These are phyloP conservation scores for Ophiostoma sp. DNA, from an alignment of 2,329 filamentous ascomycete species.

Conservation along the genomic window DNA sequence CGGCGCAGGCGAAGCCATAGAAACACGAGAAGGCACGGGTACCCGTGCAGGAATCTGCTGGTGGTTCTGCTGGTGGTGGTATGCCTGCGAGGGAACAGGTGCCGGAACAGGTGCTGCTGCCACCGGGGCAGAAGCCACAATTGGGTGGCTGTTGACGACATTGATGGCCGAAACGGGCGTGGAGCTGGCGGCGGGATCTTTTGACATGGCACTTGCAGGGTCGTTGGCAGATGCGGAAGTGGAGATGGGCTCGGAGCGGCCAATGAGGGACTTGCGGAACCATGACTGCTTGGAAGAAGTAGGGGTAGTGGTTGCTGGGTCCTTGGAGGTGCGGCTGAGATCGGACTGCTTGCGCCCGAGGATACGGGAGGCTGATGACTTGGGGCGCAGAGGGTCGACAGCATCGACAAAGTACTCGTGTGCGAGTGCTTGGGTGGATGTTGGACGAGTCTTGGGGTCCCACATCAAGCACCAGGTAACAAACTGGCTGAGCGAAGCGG, in stretches of 20 bases:
- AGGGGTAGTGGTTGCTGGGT: conserved; percentile 51
- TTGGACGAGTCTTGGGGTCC: conserved; percentile 89
- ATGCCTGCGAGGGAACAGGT: not conserved
- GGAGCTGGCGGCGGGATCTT: conserved; percentile 16
- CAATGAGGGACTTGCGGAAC: conserved; percentile 93
- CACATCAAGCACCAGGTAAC: conserved; percentile 99
- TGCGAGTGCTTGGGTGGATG: conserved; percentile 85
- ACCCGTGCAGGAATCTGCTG: conserved; percentile 18
- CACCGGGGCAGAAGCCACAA: conserved; percentile 3
- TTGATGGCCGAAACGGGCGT: not conserved
- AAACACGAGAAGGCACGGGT: conserved; percentile 18
- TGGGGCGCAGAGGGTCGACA: conserved; percentile 85
- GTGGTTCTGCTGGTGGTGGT: conserved; percentile 14
- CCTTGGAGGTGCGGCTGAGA: conserved; percentile 62
- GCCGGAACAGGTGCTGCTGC: conserved; percentile 11
- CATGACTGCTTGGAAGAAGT: conserved; percentile 83
- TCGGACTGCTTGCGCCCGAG: conserved; percentile 89
- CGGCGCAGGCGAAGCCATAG: conserved; percentile 16
- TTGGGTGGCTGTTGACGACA: not conserved
- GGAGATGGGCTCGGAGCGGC: conserved; percentile 60
- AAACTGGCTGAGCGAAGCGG: conserved; percentile 77
- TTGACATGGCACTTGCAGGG: conserved; percentile 1
- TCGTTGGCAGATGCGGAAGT: conserved; percentile 45
- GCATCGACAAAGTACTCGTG: conserved; percentile 95
- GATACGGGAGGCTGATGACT: conserved; percentile 77